phyloP scores from a whole-genome alignment of 768 basidiomycete genomes.

The Gymnopilus dilepis region DNA sequence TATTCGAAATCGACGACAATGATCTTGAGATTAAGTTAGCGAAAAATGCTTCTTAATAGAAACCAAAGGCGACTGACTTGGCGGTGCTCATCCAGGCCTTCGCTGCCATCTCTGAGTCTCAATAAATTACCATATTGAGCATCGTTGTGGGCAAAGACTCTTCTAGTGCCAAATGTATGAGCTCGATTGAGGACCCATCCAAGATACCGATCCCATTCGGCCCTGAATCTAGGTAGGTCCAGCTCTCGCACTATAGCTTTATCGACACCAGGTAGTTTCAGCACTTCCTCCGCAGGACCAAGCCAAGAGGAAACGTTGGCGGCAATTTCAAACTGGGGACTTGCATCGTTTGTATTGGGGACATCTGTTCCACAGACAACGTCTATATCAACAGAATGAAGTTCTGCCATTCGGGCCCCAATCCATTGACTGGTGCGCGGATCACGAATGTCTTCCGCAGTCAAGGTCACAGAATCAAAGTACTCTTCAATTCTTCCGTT shows the following conservation, averaged over 20 bases:
- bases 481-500: slow-evolving; percentile 97
- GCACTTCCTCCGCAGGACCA: slow-evolving; percentile 71
- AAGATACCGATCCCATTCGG: slow-evolving; percentile 72
- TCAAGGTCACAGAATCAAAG: slow-evolving; percentile 86
- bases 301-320: slow-evolving; percentile 80
- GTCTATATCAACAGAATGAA: slow-evolving; percentile 89
- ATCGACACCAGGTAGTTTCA: slow-evolving; percentile 60
- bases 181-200: slow-evolving; percentile 71
- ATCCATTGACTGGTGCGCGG: slow-evolving; percentile 82
- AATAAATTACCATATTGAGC: slow-evolving; percentile 95
- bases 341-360: slow-evolving; percentile 40
- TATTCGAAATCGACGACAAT: slow-evolving; percentile 99
- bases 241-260: slow-evolving; percentile 55
- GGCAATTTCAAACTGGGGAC: slow-evolving; percentile 59
- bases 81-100: slow-evolving; percentile 72
- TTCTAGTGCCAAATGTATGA: slow-evolving; percentile 59
- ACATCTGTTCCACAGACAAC: slow-evolving; percentile 56
- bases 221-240: slow-evolving; percentile 66
- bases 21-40: slow-evolving; percentile 52
- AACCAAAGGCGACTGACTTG: slow-evolving; percentile 53
- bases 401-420: slow-evolving; percentile 93
- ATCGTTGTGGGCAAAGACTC: slow-evolving; percentile 93
- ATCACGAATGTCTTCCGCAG: slow-evolving; percentile 78
- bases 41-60: not conserved
- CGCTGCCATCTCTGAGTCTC: slow-evolving; percentile 60